Base-by-base conservation (phyloP, 768 basidiomycete species). In the Plicaturopsis crispa region DNA sequence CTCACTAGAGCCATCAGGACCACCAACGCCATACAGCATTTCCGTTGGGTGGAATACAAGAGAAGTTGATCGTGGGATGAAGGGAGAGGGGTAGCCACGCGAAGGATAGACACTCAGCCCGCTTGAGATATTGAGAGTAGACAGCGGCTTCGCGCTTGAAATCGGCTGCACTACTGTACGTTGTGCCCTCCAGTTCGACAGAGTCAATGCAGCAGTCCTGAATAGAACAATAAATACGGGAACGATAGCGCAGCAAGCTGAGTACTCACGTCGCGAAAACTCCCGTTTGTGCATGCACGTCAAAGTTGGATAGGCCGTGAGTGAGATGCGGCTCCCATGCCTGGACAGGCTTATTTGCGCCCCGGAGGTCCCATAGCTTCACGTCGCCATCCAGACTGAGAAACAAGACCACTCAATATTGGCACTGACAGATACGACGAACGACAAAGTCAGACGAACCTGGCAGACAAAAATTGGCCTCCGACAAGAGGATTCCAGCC, bases 301-400 rank as follows among this genome's bases (percentile, higher is more conserved):
- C 91, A 48, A 98, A 84, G 1, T 82, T 74, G 7, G 87, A 77
- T 33, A 97, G 65, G 7, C 92, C 91, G n/a, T n/a, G n/a, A 21
- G 77, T 61, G 2, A 75, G 72, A 46, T 83, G 76, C 17, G 77
- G 55, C 26, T 82, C 70, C 71, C 84, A 79, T 26, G 73, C 71
- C 35, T 76, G 66, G 10, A 75, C 53, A 4, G 87, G 71, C 21
- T 57, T 59, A 31, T 84, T 76, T 4, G 68, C 48, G 13, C 73
- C 70, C 39, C 96, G 80, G 21, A 86, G 63, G 59, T 99, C 96
- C 83, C 92, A 98, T 6, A 98, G 60, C 50, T 85, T 85, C 30
- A 96, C 83, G 49, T 87, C 80, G 1, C 96, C 96, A 51, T 88
- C 84, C 55, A 89, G 59, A 50, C 96, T 97, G 48, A 12, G 28